Base-by-base conservation (phyloP, 1,284 basidiomycete genomes). In the Porodaedalea pini region DNA sequence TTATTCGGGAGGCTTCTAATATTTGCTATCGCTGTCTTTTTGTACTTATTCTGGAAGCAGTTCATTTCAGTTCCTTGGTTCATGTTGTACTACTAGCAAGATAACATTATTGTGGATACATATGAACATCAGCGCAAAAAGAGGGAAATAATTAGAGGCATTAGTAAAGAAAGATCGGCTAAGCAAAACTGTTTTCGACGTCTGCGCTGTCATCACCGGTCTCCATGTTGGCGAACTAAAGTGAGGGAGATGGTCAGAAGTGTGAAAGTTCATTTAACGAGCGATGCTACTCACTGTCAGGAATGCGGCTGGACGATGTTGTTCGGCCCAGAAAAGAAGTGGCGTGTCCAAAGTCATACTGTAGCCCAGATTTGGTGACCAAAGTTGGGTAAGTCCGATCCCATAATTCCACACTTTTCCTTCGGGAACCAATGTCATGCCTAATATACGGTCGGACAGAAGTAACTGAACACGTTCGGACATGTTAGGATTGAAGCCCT, bases 401-500 rank as follows among this genome's bases (percentile, higher is more conserved):
- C 92, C 91, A 67, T 95, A 95, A 71, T 95, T 96, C 94, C 94
- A 96, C 29, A 94, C 85, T 59, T 85, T 86, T 62, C 93, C 94
- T 69, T 94, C 92, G 0, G 92, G 92, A 10, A 94, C 90, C 7
- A 95, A 74, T 1, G 92, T 94, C 87, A 93, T 92, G 34, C 91
- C 92, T 13, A 95, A 78, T 62, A 97, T 87, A 61, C 94, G 89
- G 71, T 99, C 97, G 21, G 93, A 97, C 19, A 99, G 78, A 61
- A 99, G 77, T 40, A 99, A 78, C 72, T 99, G 97, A 25, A 97
- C 94, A 32, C 93, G 86, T 70, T 97, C 95, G 2, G 94, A 95
- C 96, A 98, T 98, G 64, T 91, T 93, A 25, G 94, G 90, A 70
- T 96, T 98, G 79, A 96, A 99, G 43, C 94, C 94, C 73, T 84